Conservation (phyloP, 2,329 filamentous ascomycete species). For the Aspergillus costaricaensis region DNA sequence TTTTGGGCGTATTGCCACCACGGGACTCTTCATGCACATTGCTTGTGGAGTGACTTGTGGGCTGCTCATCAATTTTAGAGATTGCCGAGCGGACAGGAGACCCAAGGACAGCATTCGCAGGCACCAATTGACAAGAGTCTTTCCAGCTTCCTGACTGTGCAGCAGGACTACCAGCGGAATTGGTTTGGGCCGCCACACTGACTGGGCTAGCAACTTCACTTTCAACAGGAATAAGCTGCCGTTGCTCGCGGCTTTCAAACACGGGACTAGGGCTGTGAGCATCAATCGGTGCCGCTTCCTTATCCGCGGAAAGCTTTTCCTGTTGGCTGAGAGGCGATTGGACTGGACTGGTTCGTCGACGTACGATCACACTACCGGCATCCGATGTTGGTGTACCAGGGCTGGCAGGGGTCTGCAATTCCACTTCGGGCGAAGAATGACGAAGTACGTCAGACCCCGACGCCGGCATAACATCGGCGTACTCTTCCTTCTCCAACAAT, state of each 20-base stretch:
- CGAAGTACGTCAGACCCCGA: background rate
- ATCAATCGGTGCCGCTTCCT: background rate
- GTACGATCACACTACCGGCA: constrained; percentile 9
- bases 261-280: background rate
- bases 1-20: constrained; percentile 18
- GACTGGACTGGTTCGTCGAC: background rate
- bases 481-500: background rate
- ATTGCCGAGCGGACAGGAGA: constrained; percentile 1
- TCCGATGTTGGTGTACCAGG: constrained; percentile 6
- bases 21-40: constrained; percentile 10
- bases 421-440: background rate
- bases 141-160: background rate
- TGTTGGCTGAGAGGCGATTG: background rate
- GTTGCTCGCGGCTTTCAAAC: background rate
- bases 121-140: background rate
- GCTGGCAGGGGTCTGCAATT: background rate
- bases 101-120: background rate
- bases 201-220: background rate
- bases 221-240: background rate
- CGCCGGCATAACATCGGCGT: background rate
- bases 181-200: background rate
- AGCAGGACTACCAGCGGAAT: background rate
- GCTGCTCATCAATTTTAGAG: background rate
- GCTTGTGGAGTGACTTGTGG: background rate
- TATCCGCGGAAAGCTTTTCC: background rate